These are phyloP conservation scores for Dictyostelium intermedium DNA, from an alignment of 78 protist species.

Conservation along the genomic window DNA sequence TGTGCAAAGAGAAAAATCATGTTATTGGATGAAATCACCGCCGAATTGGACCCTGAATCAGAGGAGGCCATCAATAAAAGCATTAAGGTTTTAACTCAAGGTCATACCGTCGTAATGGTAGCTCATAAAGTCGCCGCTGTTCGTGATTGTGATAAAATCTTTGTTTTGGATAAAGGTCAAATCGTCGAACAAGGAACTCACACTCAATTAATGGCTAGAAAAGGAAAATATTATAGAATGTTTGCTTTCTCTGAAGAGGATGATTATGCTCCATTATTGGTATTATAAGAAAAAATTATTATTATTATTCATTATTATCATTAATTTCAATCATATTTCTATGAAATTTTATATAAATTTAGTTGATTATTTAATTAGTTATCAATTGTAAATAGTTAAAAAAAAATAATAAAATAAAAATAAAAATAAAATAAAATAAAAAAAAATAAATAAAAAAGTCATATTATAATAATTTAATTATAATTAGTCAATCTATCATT, in stretches of 20 bases:
- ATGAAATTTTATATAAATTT: too few relatives aligned
- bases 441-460: too few relatives aligned
- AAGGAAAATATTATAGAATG: conserved; percentile 65
- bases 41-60: conserved; percentile 93
- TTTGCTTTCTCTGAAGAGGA: not conserved
- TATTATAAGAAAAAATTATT: not conserved
- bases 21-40: conserved; percentile 95
- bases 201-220: conserved; percentile 63
- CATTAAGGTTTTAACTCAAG: conserved; percentile 66
- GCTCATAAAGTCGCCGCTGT: conserved; percentile 95
- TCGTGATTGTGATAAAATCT: conserved; percentile 85
- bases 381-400: not conserved
- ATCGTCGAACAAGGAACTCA: conserved; percentile 92
- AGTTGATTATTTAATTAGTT: not conserved
- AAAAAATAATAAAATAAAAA: too few relatives aligned
- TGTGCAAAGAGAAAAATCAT: conserved; percentile 88
- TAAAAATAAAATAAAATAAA: too few relatives aligned
- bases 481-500: too few relatives aligned
- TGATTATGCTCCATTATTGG: not conserved
- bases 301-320: too few relatives aligned
- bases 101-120: conserved; percentile 87
- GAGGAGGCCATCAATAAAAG: conserved; percentile 91
- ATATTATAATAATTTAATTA: too few relatives aligned
- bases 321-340: too few relatives aligned
- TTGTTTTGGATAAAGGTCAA: conserved; percentile 85